A percentile compares a stretch with the other conserved stretches of the same genome.
Conservation (phyloP, 2,329 filamentous ascomycete genomes). For the Aspergillus chevalieri region DNA sequence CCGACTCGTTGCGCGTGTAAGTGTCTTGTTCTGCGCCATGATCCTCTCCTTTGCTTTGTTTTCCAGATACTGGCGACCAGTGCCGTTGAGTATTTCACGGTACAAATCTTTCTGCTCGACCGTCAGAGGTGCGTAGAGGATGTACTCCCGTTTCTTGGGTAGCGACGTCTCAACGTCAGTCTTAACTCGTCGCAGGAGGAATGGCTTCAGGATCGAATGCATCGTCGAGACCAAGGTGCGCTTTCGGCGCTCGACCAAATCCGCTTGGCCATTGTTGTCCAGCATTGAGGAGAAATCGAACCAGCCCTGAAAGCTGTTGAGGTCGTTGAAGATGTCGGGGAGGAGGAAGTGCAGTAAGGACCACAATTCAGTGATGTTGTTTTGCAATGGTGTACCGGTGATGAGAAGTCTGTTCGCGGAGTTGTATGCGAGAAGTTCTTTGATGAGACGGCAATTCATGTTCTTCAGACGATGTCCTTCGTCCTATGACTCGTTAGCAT, state of each 20-base stretch:
- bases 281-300: constrained; percentile 93
- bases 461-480: constrained; percentile 98
- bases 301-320: constrained; percentile 90
- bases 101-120: constrained; percentile 88
- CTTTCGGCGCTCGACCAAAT: constrained; percentile 72
- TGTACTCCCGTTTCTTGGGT: constrained; percentile 96
- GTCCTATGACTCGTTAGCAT: constrained; percentile 50
- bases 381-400: constrained; percentile 90
- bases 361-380: constrained; percentile 93
- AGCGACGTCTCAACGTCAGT: constrained; percentile 84
- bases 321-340: constrained; percentile 85
- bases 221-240: constrained; percentile 78
- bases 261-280: constrained; percentile 70
- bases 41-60: constrained; percentile 47
- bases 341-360: constrained; percentile 89
- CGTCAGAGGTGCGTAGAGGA: constrained; percentile 88
- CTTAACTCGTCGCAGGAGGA: constrained; percentile 82
- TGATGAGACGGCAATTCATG: constrained; percentile 84
- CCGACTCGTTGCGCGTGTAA: constrained; percentile 39
- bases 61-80: constrained; percentile 48
- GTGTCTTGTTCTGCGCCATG: constrained; percentile 29
- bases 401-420: constrained; percentile 89
- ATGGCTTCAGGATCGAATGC: constrained; percentile 85
- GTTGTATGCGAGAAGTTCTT: constrained; percentile 78
- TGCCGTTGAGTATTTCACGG: constrained; percentile 75